phyloP scores from a whole-genome alignment of 169 alveolate genomes.

The Eimeria falciformis region DNA sequence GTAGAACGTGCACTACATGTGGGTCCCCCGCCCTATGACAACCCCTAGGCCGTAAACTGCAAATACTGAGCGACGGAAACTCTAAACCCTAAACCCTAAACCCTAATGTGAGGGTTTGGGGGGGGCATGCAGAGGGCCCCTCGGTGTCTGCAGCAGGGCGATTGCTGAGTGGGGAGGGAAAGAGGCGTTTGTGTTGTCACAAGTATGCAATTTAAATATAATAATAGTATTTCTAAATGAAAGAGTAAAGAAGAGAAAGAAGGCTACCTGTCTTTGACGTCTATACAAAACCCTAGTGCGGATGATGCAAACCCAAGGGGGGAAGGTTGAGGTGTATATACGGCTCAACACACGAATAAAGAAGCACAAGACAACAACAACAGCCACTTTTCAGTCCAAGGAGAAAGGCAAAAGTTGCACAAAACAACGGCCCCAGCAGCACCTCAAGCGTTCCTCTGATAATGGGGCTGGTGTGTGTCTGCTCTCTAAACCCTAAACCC shows the following conservation, averaged over 20 bases:
- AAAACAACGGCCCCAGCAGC: conserved; percentile 22
- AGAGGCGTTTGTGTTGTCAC: no score
- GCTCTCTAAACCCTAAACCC: conserved; percentile 39
- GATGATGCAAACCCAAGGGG: not conserved
- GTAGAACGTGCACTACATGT: not conserved
- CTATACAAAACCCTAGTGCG: no score
- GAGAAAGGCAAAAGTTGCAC: not conserved
- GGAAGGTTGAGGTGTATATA: not conserved
- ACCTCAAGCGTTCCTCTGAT: not conserved
- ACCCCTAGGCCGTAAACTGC: not conserved
- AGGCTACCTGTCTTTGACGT: no score
- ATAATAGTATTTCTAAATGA: no score
- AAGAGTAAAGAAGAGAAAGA: no score
- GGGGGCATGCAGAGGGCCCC: no score
- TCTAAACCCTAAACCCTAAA: conserved; percentile 6
- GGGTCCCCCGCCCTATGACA: not conserved
- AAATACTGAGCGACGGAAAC: not conserved
- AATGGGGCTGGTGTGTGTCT: conserved; percentile 43
- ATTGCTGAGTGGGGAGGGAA: no score
- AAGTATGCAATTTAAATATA: no score
- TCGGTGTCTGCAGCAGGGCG: no score
- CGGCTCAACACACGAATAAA: not conserved
- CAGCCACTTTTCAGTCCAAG: not conserved
- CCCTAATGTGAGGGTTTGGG: not conserved
- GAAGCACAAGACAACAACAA: not conserved